These are phyloP conservation scores for Bonia amplexicaulis DNA, from an alignment of 176 grass and related monocot genomes.

Conservation along the genomic window DNA sequence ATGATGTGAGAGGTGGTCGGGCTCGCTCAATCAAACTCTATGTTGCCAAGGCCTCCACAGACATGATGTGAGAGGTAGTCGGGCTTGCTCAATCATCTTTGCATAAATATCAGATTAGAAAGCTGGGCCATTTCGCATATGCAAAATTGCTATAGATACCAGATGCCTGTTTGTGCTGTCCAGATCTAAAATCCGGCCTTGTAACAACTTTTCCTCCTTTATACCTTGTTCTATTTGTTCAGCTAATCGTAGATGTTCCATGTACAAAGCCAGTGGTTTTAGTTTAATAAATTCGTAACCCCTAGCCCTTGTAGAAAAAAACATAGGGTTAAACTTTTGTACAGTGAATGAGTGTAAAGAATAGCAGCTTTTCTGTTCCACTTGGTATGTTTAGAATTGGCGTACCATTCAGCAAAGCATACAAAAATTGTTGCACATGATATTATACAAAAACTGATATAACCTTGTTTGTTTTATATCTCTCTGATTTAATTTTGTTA, in stretches of 20 bases:
- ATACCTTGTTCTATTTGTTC: slow-evolving; percentile 35
- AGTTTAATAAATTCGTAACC: not conserved
- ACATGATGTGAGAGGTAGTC: not conserved
- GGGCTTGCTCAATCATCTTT: not conserved
- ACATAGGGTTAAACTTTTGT: slow-evolving; percentile 29
- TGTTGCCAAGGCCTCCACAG: slow-evolving; percentile 44
- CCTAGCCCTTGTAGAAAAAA: slow-evolving; percentile 26
- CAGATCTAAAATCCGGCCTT: slow-evolving; percentile 10
- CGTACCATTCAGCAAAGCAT: not conserved
- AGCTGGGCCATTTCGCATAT: slow-evolving; percentile 1
- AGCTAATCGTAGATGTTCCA: slow-evolving; percentile 20
- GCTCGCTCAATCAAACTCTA: slow-evolving; percentile 19
- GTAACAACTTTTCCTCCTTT: not conserved
- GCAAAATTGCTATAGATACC: not conserved
- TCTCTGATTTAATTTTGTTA: not conserved
- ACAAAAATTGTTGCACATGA: not conserved
- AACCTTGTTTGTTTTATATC: not conserved
- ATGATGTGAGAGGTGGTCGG: not conserved
- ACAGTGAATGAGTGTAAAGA: slow-evolving; percentile 22
- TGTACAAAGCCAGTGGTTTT: slow-evolving; percentile 25
- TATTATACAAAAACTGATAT: not conserved
- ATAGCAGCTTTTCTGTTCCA: not conserved
- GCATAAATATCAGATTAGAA: slow-evolving; percentile 4
- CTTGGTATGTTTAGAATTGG: not conserved
- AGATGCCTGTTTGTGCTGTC: not conserved